These are phyloP conservation scores for Tympanopsis confertula DNA, from an alignment of 2,329 filamentous ascomycete genomes.

Conservation along the genomic window DNA sequence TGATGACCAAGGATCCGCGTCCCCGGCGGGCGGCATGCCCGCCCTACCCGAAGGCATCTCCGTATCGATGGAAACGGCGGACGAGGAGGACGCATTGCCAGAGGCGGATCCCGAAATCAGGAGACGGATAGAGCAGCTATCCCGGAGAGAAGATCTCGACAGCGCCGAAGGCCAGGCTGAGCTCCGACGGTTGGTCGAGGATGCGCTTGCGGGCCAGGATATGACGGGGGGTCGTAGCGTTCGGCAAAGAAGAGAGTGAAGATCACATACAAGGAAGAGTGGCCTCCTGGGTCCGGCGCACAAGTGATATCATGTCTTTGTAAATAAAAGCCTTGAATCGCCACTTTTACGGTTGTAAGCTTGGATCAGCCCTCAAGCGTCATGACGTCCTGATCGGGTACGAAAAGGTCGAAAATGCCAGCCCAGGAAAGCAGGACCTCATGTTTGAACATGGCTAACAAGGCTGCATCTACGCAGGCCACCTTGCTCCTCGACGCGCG, in stretches of 20 bases:
- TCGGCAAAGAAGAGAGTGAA: constrained; percentile 46
- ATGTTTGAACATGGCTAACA: too few species aligned
- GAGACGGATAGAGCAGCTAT: constrained; percentile 77
- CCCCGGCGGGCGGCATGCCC: constrained; percentile 17
- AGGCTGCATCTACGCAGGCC: too few species aligned
- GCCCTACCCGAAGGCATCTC: constrained; percentile 61
- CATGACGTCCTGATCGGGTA: too few species aligned
- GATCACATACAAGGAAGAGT: neutral
- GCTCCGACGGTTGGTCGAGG: constrained; percentile 66
- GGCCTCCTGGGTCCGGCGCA: too few species aligned
- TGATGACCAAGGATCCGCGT: constrained; percentile 12
- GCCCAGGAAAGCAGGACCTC: too few species aligned
- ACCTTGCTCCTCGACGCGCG: too few species aligned
- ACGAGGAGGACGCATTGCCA: constrained; percentile 45
- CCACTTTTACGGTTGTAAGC: too few species aligned
- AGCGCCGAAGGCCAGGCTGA: constrained; percentile 69
- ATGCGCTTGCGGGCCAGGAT: constrained; percentile 61
- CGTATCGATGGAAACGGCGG: constrained; percentile 67
- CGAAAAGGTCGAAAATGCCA: too few species aligned
- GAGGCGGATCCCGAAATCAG: constrained; percentile 74
- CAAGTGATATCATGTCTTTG: too few species aligned
- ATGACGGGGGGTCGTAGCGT: constrained; percentile 54
- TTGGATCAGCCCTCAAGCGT: too few species aligned
- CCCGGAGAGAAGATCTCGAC: constrained; percentile 71
- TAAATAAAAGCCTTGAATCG: too few species aligned